Conservation (phyloP, 768 basidiomycete genomes). For the Rubroboletus satanas region DNA sequence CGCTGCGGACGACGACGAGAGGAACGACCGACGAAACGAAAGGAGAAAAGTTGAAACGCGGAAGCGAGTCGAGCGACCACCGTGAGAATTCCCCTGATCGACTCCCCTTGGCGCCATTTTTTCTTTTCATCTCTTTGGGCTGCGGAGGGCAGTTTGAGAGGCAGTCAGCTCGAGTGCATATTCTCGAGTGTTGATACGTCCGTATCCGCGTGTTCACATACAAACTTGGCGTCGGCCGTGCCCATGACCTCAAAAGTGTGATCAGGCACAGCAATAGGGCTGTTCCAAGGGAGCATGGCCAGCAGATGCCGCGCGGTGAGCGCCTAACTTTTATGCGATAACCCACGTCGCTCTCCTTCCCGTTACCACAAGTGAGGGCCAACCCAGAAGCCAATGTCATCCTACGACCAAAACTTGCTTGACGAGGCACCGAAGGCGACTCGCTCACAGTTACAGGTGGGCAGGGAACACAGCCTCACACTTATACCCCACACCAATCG, state of each 20-base stretch:
- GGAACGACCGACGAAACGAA: background rate
- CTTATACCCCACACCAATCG: no score
- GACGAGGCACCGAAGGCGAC: conserved; percentile 41
- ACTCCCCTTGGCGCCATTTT: background rate
- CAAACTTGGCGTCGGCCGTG: background rate
- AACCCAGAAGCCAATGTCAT: conserved; percentile 19
- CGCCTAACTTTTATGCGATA: conserved; percentile 19
- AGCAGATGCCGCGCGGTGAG: background rate
- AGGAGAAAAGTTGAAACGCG: background rate
- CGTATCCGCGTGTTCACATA: background rate
- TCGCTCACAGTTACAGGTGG: conserved; percentile 41
- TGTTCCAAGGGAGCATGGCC: conserved; percentile 13
- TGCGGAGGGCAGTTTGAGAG: background rate
- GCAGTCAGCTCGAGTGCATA: background rate
- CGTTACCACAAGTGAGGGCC: background rate
- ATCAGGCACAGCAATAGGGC: conserved; percentile 23
- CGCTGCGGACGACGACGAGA: background rate
- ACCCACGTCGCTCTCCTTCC: background rate
- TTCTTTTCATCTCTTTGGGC: background rate
- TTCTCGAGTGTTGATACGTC: background rate
- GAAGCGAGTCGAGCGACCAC: background rate
- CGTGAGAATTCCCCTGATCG: conserved; percentile 15
- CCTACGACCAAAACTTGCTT: conserved; percentile 41
- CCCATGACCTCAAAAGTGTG: background rate
- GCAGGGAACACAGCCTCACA: conserved; percentile 23